These are phyloP conservation scores for Silene noctiflora DNA, from an alignment of 179 eudicot genomes.

Conservation along the genomic window DNA sequence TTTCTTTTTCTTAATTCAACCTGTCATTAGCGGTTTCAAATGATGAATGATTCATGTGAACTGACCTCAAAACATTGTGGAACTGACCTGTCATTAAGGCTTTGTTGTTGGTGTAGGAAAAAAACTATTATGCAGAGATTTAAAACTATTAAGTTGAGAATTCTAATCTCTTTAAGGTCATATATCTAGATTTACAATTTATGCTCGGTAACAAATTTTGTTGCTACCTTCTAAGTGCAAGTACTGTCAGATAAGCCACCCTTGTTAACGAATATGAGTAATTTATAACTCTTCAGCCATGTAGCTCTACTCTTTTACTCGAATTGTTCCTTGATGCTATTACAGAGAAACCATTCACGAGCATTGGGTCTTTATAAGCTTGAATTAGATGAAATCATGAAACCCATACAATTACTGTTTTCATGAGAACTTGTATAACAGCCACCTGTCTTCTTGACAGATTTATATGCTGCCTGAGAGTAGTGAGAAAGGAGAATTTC, in stretches of 20 bases:
- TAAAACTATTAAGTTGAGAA: not conserved
- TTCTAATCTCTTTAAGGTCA: not conserved
- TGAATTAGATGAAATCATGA: not conserved
- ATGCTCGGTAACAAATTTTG: not conserved
- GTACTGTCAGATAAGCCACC: not conserved
- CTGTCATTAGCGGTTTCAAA: not conserved
- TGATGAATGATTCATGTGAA: not conserved
- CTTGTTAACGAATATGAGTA: not conserved
- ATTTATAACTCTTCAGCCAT: not conserved
- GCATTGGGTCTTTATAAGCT: constrained; percentile 4
- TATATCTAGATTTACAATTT: not conserved
- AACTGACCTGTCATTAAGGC: not conserved
- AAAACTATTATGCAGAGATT: not conserved
- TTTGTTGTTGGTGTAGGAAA: not conserved
- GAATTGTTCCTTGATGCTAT: not conserved
- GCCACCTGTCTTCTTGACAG: constrained; percentile 30
- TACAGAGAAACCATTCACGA: not conserved
- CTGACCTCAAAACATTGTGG: not conserved
- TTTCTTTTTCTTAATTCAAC: not conserved
- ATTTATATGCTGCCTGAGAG: constrained; percentile 94
- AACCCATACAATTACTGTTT: not conserved
- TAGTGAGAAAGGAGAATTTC: constrained; percentile 71
- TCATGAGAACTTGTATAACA: not conserved
- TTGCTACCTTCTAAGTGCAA: not conserved
- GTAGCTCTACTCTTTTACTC: not conserved